Conservation (phyloP, 306 rosid genomes). For the Alnus glutinosa region DNA sequence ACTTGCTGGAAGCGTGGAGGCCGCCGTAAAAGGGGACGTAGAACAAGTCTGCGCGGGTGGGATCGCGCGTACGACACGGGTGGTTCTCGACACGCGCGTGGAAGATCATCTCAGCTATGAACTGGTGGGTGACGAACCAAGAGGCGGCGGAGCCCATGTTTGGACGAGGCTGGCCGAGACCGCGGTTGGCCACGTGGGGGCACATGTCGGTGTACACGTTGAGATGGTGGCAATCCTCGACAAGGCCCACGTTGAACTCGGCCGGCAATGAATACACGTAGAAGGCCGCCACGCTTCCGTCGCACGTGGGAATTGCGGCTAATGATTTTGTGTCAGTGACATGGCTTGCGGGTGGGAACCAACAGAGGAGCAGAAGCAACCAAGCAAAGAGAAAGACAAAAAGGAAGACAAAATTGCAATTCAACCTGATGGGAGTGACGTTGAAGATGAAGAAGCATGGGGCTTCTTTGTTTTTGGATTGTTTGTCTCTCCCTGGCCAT, state of each 20-base stretch:
- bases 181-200: conserved; percentile 70
- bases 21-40: conserved; percentile 89
- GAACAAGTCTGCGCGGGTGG: conserved; percentile 55
- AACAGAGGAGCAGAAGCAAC: conserved; percentile 36
- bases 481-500: conserved; percentile 30
- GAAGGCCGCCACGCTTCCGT: conserved; percentile 30
- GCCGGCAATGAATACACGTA: conserved; percentile 64
- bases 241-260: conserved; percentile 64
- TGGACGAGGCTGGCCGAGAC: conserved; percentile 62
- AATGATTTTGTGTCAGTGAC: neutral
- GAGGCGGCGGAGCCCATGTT: conserved; percentile 11
- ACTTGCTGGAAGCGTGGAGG: conserved; percentile 67
- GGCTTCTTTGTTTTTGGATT: conserved; percentile 40
- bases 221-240: conserved; percentile 53
- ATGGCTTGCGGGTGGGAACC: conserved; percentile 22
- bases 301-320: conserved; percentile 31
- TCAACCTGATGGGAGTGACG: neutral
- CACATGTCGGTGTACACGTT: conserved; percentile 87
- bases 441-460: neutral
- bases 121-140: conserved; percentile 86
- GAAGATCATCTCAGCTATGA: conserved; percentile 79
- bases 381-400: conserved; percentile 47
- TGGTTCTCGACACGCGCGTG: conserved; percentile 82
- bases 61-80: conserved; percentile 71
- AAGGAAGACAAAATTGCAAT: conserved; percentile 20